Evolutionary conservation across 148 eudicot genomes (phyloP).

Genomic region (Chenopodium album): DNA sequence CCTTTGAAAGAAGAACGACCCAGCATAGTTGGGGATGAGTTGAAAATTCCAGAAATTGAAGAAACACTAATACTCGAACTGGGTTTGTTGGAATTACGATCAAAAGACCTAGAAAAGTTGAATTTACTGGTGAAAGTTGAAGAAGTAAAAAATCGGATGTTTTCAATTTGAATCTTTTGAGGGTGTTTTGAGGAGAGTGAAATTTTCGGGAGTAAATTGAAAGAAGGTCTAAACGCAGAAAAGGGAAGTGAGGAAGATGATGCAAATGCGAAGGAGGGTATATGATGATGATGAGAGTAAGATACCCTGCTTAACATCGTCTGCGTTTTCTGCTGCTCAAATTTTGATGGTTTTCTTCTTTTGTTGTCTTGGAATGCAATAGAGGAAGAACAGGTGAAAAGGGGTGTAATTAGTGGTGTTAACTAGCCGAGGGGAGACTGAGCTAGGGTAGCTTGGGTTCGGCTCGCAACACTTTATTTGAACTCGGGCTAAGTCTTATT

Average conservation of each 20-base stretch:
- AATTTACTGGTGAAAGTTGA: neutral
- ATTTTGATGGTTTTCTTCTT: neutral
- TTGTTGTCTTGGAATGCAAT: neutral
- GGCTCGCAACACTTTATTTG: too few relatives aligned
- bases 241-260: conserved; percentile 12
- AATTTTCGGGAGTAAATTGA: conserved; percentile 24
- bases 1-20: conserved; percentile 30
- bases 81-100: conserved; percentile 20
- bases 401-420: too few relatives aligned
- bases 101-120: neutral
- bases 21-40: conserved; percentile 25
- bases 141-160: conserved; percentile 11
- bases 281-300: conserved; percentile 29
- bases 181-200: conserved; percentile 22
- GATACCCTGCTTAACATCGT: conserved; percentile 28
- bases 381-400: neutral
- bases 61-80: conserved; percentile 17
- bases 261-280: conserved; percentile 25
- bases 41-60: conserved; percentile 13
- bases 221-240: conserved; percentile 21
- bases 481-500: too few relatives aligned
- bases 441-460: too few relatives aligned
- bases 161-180: conserved; percentile 10
- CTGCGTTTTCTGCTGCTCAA: neutral
- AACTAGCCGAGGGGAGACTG: too few relatives aligned